Conservation (phyloP, 208 protist genomes). For the Phytomonas sp. region DNA sequence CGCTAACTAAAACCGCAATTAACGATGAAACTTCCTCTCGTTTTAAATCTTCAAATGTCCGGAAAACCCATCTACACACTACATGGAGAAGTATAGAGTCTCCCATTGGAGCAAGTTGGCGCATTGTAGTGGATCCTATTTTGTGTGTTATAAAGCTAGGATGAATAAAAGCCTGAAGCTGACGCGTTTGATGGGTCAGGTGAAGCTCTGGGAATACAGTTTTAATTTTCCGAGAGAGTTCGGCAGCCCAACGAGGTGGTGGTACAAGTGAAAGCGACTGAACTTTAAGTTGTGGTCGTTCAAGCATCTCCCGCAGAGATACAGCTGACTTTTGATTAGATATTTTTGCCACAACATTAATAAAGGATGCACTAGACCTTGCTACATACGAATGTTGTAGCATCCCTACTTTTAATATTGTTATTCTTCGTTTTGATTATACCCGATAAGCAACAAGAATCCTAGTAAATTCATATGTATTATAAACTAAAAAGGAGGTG, state of each 20-base stretch:
- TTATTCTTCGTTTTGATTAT: background rate
- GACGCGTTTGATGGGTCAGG: constrained; percentile 37
- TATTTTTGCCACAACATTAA: constrained; percentile 19
- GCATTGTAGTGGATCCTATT: constrained; percentile 51
- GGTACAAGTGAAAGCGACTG: constrained; percentile 61
- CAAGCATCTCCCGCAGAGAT: constrained; percentile 22
- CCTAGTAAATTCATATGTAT: constrained; percentile 8
- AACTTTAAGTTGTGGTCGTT: constrained; percentile 22
- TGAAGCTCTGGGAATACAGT: constrained; percentile 54
- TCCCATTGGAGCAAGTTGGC: constrained; percentile 41
- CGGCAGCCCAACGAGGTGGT: constrained; percentile 75
- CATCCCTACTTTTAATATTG: background rate
- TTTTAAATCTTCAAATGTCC: constrained; percentile 48
- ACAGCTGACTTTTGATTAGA: background rate
- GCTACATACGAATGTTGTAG: constrained; percentile 7
- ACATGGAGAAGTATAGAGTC: constrained; percentile 43
- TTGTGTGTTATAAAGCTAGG: constrained; percentile 67
- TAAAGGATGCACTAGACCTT: constrained; percentile 5
- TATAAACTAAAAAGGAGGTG: constrained; percentile 3
- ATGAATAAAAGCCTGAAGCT: constrained; percentile 77
- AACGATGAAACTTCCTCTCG: constrained; percentile 48
- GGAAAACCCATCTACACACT: constrained; percentile 35
- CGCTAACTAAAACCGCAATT: constrained; percentile 37
- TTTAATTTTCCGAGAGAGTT: constrained; percentile 57
- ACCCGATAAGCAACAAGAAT: background rate